These are phyloP conservation scores for Arthroderma sp. DNA, from an alignment of 2,329 filamentous ascomycete genomes.

Conservation along the genomic window DNA sequence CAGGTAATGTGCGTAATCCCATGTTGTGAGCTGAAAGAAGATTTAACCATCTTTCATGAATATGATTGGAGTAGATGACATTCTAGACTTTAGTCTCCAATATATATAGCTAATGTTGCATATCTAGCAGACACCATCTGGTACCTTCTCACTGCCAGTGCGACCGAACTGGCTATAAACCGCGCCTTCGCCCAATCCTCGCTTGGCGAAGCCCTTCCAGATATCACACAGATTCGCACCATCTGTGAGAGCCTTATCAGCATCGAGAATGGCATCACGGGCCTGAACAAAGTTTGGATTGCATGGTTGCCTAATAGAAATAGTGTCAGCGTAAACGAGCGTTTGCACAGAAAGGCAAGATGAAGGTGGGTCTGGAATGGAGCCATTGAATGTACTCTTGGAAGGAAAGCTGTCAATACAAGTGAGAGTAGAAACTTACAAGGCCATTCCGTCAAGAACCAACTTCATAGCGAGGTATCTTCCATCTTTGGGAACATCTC, in stretches of 20 bases:
- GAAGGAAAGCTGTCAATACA: too few species aligned
- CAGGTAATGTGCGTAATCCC: too few species aligned
- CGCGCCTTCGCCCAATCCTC: conserved; percentile 5
- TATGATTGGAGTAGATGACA: too few species aligned
- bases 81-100: too few species aligned
- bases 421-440: conserved; percentile 3
- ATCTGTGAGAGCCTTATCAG: conserved; percentile 8
- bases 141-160: conserved; percentile 1
- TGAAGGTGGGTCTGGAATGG: neutral
- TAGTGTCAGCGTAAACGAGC: too few species aligned
- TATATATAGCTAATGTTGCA: neutral
- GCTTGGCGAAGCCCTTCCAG: conserved; percentile 9
- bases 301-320: conserved; percentile 6
- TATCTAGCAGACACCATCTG: neutral
- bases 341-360: too few species aligned
- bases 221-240: conserved; percentile 7
- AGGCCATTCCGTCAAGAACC: conserved; percentile 10
- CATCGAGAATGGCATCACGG: conserved; percentile 10
- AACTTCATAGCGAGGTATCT: conserved; percentile 9
- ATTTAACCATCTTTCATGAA: too few species aligned
- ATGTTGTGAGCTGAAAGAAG: too few species aligned
- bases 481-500: conserved; percentile 7
- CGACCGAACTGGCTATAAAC: neutral
- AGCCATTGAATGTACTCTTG: neutral
- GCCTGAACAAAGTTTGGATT: conserved; percentile 10